phyloP scores from a whole-genome alignment of 345 rosid species.

The Viola odorata region DNA sequence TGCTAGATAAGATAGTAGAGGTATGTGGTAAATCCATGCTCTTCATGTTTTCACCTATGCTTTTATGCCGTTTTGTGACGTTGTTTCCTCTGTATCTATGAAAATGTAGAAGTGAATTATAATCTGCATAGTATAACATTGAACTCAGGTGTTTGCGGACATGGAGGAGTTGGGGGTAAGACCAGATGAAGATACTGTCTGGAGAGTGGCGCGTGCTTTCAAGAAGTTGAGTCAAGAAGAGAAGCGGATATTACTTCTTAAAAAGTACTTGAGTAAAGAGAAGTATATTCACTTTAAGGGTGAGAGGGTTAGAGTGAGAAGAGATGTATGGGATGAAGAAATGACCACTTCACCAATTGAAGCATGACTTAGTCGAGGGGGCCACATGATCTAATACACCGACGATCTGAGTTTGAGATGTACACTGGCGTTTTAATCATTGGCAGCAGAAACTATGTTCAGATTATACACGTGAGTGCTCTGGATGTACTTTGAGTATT shows the following conservation, averaged over 20 bases:
- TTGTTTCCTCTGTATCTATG: not conserved
- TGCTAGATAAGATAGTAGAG: slow-evolving; percentile 66
- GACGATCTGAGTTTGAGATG: too few relatives aligned
- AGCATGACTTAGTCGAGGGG: not conserved
- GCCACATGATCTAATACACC: too few relatives aligned
- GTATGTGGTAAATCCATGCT: slow-evolving; percentile 23
- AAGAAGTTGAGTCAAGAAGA: slow-evolving; percentile 54
- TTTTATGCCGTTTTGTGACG: not conserved
- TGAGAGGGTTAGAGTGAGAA: slow-evolving; percentile 67
- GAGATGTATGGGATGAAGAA: slow-evolving; percentile 35
- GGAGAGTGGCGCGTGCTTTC: slow-evolving; percentile 62
- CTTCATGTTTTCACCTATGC: not conserved
- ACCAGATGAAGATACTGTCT: slow-evolving; percentile 71
- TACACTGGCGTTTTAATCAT: too few relatives aligned
- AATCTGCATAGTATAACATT: not conserved
- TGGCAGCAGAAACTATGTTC: too few relatives aligned
- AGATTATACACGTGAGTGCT: too few relatives aligned
- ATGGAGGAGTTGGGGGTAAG: slow-evolving; percentile 83
- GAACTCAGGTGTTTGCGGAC: slow-evolving; percentile 70
- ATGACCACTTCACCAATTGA: slow-evolving; percentile 7
- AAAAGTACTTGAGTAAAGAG: slow-evolving; percentile 52
- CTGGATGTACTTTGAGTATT: too few relatives aligned
- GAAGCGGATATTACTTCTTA: slow-evolving; percentile 48
- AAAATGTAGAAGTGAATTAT: not conserved
- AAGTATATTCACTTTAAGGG: slow-evolving; percentile 79